Evolutionary conservation across 2,329 filamentous ascomycete genomes (phyloP).

Genomic region (Akanthomyces dipterigenus): DNA sequence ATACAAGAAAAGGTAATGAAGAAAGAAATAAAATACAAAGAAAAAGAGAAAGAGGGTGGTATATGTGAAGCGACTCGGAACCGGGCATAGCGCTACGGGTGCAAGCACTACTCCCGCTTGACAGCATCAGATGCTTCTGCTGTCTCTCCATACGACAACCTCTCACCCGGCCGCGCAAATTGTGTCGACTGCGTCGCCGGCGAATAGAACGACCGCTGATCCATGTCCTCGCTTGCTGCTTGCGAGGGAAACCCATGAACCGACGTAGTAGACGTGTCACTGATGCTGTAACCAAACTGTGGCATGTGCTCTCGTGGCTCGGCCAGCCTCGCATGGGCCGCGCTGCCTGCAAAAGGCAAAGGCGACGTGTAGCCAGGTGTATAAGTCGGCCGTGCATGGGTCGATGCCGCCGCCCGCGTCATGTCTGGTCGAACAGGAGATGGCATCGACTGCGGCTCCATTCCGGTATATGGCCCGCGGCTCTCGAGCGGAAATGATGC

Average conservation of each 20-base stretch:
- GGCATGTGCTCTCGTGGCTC: slow-evolving; percentile 2
- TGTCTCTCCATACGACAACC: background rate
- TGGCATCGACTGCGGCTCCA: background rate
- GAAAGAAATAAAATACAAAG: slow-evolving; percentile 4
- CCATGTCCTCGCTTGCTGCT: background rate
- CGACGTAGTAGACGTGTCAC: background rate
- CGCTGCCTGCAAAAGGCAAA: background rate
- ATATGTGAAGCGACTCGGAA: background rate
- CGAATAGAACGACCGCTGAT: background rate
- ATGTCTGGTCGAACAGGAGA: slow-evolving; percentile 1
- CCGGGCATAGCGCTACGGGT: background rate
- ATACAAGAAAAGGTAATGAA: slow-evolving; percentile 1
- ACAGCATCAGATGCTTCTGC: background rate
- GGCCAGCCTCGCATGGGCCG: background rate
- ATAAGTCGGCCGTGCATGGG: background rate
- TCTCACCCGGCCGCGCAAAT: background rate
- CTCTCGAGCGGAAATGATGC: slow-evolving; percentile 4
- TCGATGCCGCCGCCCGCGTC: background rate
- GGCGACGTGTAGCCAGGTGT: background rate
- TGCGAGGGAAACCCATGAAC: background rate
- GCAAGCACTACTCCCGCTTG: background rate
- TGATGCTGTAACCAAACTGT: background rate
- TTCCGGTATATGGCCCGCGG: background rate
- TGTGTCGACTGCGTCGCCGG: background rate
- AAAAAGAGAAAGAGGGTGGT: background rate